Evolutionary conservation across 352 stramenopile species (phyloP), one percentile per base, ranked within the genome.

Genomic region (Globisporangium canariense): DNA sequence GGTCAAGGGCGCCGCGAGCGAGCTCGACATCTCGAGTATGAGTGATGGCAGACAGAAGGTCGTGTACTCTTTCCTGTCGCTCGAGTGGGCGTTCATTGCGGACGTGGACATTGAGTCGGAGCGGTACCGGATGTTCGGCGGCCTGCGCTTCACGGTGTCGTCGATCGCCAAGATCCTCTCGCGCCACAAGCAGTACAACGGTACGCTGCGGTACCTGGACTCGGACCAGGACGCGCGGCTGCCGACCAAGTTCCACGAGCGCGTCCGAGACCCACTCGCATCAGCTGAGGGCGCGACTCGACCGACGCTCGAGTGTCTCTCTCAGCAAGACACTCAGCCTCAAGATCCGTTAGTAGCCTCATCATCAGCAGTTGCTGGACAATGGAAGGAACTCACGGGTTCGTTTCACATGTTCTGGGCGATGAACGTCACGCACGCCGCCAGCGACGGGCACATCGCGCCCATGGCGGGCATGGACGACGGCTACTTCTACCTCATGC

Each of bases 11-110:
- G 65, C 65, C 30, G 58, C 75, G 11, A 79, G 86, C 40, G 79
- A 88, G 32, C 66, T 94, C 43, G 84, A 92, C 62, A 65, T 93
- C 47, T 77, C 85, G 43, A 81, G 71, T 20, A 65, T 78, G 25
- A 72, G 70, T 16, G 82, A 88, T 59, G 68, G 67, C 53, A 63
- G 78, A 34, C 61, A 77, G 18, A 69, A 89, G 32, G 52, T 79
- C 51, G 78, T 89, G 76, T 85, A 87, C 70, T 88, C 82, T 28
- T 95, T 96, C 64, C 64, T 96, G 59, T 90, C 82, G 25, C 50
- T 96, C n/a, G 82, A 93, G 65, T 97, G 88, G 88, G 89, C 82
- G 14, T 84, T 94, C 45, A 77, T 90, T 56, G 82, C 83, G 20
- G 79, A 93, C 60, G 81, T 93, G 65, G 85, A 94, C 60, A 77